Percentiles rank a stretch among this genome's conserved stretches.
Conservation (phyloP, 192 early-diverging fungal genomes). For the Rhizophlyctis rosea region DNA sequence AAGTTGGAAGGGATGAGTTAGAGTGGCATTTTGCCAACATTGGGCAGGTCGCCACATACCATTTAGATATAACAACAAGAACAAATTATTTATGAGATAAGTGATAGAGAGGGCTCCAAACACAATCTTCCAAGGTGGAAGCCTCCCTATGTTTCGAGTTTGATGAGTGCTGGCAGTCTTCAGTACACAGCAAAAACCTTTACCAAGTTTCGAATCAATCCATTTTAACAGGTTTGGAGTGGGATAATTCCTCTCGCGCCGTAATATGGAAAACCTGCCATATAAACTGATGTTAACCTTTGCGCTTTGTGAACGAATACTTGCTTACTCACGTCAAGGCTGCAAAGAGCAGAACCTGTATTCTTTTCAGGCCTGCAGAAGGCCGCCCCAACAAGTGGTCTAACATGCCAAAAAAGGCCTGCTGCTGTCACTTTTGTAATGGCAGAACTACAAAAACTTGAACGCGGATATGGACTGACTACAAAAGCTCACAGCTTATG, state of each 20-base stretch:
- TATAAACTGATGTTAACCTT: slow-evolving; percentile 9
- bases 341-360: slow-evolving; percentile 65
- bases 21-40: slow-evolving; percentile 4
- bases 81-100: slow-evolving; percentile 67
- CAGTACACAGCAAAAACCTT: not conserved
- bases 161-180: not conserved
- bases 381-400: slow-evolving; percentile 91
- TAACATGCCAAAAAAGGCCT: too few species aligned
- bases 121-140: slow-evolving; percentile 74
- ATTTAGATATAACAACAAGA: slow-evolving; percentile 70
- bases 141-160: slow-evolving; percentile 21
- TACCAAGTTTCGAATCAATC: slow-evolving; percentile 19
- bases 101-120: slow-evolving; percentile 58
- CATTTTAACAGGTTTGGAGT: not conserved
- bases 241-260: not conserved
- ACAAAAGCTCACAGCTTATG: too few species aligned
- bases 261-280: not conserved
- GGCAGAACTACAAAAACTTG: too few species aligned
- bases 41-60: slow-evolving; percentile 35
- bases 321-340: slow-evolving; percentile 37
- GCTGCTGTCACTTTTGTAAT: too few species aligned
- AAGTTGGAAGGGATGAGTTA: slow-evolving; percentile 2
- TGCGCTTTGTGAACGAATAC: slow-evolving; percentile 5
- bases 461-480: too few species aligned
- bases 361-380: slow-evolving; percentile 79